These are phyloP conservation scores for Phytophthora kernoviae DNA, from an alignment of 352 stramenopile species.

Conservation along the genomic window DNA sequence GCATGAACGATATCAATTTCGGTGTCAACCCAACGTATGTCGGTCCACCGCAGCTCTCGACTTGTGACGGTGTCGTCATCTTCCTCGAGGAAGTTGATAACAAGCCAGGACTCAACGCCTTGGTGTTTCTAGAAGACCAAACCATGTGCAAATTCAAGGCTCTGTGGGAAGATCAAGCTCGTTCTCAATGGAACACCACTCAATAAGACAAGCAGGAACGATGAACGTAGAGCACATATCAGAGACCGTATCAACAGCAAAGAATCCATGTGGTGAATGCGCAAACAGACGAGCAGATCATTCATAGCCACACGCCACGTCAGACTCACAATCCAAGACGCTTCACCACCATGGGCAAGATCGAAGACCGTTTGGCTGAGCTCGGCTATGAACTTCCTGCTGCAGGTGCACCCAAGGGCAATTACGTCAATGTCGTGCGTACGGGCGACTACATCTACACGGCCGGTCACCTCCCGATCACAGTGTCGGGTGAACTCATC, in stretches of 20 bases:
- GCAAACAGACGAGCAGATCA: constrained; percentile 1
- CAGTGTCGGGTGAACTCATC: constrained; percentile 73
- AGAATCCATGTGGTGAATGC: neutral
- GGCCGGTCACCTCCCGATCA: constrained; percentile 82
- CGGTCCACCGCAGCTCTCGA: constrained; percentile 3
- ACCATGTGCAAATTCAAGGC: neutral
- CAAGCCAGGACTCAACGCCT: constrained; percentile 3
- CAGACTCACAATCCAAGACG: neutral
- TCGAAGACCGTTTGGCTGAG: constrained; percentile 61
- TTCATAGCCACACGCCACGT: neutral
- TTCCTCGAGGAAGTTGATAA: constrained; percentile 7
- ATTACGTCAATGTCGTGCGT: constrained; percentile 86
- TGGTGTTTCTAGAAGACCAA: constrained; percentile 8
- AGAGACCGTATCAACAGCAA: too few relatives aligned
- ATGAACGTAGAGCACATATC: too few relatives aligned
- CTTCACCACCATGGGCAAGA: constrained; percentile 40
- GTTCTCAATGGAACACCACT: too few relatives aligned
- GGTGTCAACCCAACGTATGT: constrained; percentile 8
- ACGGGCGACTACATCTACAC: constrained; percentile 86
- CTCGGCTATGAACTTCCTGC: constrained; percentile 80
- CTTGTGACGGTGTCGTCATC: constrained; percentile 14
- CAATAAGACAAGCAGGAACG: too few relatives aligned
- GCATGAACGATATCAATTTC: constrained; percentile 13
- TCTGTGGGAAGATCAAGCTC: neutral
- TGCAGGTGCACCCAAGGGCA: constrained; percentile 86